A percentile compares a stretch with the other conserved stretches of the same genome.
Evolutionary conservation across 345 rosid genomes (phyloP).

Genomic region (Eucalyptus erythrocorys): DNA sequence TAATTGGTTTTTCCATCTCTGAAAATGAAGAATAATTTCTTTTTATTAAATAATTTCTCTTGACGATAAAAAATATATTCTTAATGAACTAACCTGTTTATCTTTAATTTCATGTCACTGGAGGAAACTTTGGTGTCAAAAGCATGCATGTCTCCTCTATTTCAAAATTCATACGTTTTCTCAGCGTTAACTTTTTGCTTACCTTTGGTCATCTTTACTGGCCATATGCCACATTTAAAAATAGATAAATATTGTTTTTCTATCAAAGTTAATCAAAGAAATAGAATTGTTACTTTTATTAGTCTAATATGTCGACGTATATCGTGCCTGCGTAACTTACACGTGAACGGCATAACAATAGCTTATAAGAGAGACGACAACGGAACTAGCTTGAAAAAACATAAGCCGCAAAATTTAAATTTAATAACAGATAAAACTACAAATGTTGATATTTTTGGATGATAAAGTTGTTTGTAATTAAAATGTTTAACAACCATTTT

Average conservation of each 20-base stretch:
- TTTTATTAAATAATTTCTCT: background rate
- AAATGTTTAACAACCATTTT: background rate
- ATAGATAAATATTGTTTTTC: background rate
- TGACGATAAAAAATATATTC: fast-evolving
- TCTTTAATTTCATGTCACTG: background rate
- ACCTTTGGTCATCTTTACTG: background rate
- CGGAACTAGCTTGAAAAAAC: background rate
- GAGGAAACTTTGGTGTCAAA: background rate
- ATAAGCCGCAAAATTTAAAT: background rate
- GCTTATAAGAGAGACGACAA: background rate
- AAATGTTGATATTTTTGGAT: background rate
- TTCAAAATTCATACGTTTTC: background rate
- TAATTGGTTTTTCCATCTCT: background rate
- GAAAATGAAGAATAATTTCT: background rate
- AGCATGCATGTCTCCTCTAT: background rate
- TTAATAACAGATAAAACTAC: background rate
- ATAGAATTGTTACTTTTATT: background rate
- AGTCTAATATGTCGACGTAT: background rate
- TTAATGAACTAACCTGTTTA: background rate
- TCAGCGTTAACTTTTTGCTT: fast-evolving
- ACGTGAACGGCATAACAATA: background rate
- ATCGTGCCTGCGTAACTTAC: background rate
- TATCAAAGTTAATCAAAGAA: background rate
- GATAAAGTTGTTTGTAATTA: background rate
- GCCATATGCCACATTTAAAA: background rate